Conservation (phyloP, 805 yeast species). For the Yarrowia divulgata region DNA sequence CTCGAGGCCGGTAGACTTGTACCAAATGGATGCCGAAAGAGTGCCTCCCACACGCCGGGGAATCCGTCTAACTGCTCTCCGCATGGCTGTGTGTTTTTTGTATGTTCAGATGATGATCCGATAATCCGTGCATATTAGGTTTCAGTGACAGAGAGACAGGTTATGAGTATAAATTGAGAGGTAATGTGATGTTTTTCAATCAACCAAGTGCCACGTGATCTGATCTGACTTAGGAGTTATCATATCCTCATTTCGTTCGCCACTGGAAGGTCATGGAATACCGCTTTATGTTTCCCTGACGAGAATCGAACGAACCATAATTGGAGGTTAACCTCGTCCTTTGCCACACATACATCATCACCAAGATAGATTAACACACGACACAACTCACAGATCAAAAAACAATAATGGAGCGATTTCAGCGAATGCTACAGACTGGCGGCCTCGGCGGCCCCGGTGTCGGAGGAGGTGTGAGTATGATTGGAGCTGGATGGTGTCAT, state of each 20-base stretch:
- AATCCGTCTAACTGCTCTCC: slow-evolving; percentile 18
- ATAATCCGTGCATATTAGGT: slow-evolving; percentile 14
- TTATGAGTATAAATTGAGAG: neutral
- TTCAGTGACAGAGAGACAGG: neutral
- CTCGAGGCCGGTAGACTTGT: slow-evolving; percentile 14
- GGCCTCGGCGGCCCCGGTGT: slow-evolving; percentile 47
- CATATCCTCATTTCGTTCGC: neutral
- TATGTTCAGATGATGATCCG: neutral
- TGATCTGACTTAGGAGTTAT: too few species aligned
- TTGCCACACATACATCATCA: slow-evolving; percentile 38
- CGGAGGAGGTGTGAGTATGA: slow-evolving; percentile 42
- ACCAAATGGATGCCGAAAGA: slow-evolving; percentile 3
- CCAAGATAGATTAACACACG: slow-evolving; percentile 29
- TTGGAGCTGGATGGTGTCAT: slow-evolving; percentile 6
- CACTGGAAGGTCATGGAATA: slow-evolving; percentile 17
- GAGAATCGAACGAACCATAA: slow-evolving; percentile 27
- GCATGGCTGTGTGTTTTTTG: neutral
- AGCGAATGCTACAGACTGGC: slow-evolving; percentile 48
- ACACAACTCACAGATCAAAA: slow-evolving; percentile 26
- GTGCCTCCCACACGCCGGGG: slow-evolving; percentile 8
- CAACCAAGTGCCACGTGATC: too few species aligned
- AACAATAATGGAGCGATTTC: slow-evolving; percentile 46
- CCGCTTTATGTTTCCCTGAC: neutral
- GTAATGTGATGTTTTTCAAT: too few species aligned
- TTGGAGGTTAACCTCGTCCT: slow-evolving; percentile 18